Percentiles rank a stretch among this genome's conserved stretches.
These are phyloP conservation scores for Ophiostoma perfectum DNA, from an alignment of 2,329 filamentous ascomycete genomes.

Conservation along the genomic window DNA sequence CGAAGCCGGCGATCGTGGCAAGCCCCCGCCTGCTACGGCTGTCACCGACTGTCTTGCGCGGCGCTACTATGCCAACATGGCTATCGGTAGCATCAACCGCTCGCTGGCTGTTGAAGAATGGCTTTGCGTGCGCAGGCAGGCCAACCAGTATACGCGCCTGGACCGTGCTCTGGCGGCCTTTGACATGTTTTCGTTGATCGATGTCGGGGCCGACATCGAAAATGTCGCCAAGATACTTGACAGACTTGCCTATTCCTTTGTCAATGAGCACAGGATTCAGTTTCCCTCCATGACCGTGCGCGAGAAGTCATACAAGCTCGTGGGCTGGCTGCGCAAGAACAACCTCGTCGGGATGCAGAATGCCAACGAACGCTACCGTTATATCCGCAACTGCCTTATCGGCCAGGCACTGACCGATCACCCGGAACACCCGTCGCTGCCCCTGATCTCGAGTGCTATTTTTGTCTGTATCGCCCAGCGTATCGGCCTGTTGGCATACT, in stretches of 20 bases:
- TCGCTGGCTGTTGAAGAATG: conserved; percentile 73
- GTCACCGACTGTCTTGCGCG: conserved; percentile 79
- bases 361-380: conserved; percentile 63
- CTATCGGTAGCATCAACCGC: conserved; percentile 75
- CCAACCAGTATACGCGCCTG: conserved; percentile 39
- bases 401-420: conserved; percentile 68
- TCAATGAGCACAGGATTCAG: conserved; percentile 38
- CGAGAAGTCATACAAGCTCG: conserved; percentile 61
- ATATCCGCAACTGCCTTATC: conserved; percentile 81
- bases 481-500: conserved; percentile 68
- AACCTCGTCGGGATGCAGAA: conserved; percentile 66
- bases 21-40: not conserved
- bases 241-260: conserved; percentile 54
- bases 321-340: conserved; percentile 61
- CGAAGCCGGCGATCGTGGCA: not conserved
- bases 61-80: conserved; percentile 63
- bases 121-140: conserved; percentile 48
- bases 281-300: conserved; percentile 57
- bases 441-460: conserved; percentile 79
- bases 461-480: conserved; percentile 74
- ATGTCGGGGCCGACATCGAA: conserved; percentile 65
- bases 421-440: conserved; percentile 73
- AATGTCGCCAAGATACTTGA: conserved; percentile 58
- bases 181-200: conserved; percentile 80
- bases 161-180: conserved; percentile 76